These are phyloP conservation scores for Hypomontagnella submonticulosa DNA, from an alignment of 495 filamentous ascomycete species.

Conservation along the genomic window DNA sequence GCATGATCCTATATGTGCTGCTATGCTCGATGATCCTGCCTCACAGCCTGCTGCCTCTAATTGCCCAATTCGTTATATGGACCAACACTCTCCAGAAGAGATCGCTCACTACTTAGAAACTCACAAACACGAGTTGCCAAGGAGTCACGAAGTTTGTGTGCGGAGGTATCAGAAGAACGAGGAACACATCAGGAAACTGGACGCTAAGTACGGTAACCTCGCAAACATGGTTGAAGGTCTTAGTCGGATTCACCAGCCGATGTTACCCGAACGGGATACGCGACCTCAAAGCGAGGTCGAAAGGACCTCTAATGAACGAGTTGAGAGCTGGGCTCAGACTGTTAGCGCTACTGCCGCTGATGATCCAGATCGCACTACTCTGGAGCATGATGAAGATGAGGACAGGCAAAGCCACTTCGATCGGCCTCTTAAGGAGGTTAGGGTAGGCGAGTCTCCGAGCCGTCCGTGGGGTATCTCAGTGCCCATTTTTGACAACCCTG, in stretches of 20 bases:
- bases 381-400: constrained; percentile 51
- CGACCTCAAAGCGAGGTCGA: constrained; percentile 58
- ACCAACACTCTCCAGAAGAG: constrained; percentile 91
- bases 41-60: constrained; percentile 67
- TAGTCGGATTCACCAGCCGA: constrained; percentile 81
- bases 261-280: constrained; percentile 73
- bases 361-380: constrained; percentile 47
- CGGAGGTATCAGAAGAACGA: constrained; percentile 85
- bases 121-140: constrained; percentile 91
- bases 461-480: constrained; percentile 91
- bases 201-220: constrained; percentile 90
- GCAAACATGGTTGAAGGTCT: constrained; percentile 91
- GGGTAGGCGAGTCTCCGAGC: constrained; percentile 89
- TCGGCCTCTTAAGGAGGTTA: constrained; percentile 80
- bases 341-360: constrained; percentile 61
- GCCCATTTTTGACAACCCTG: constrained; percentile 62
- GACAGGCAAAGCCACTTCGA: constrained; percentile 76
- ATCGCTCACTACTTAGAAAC: constrained; percentile 88
- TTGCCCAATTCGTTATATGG: constrained; percentile 89
- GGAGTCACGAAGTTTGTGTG: constrained; percentile 91
- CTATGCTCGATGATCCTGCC: constrained; percentile 63
- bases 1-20: constrained; percentile 70
- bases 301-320: constrained; percentile 67
- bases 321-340: constrained; percentile 83
- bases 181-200: constrained; percentile 81